Base-by-base conservation (phyloP, 495 filamentous ascomycete genomes). In the Talaromyces liani region DNA sequence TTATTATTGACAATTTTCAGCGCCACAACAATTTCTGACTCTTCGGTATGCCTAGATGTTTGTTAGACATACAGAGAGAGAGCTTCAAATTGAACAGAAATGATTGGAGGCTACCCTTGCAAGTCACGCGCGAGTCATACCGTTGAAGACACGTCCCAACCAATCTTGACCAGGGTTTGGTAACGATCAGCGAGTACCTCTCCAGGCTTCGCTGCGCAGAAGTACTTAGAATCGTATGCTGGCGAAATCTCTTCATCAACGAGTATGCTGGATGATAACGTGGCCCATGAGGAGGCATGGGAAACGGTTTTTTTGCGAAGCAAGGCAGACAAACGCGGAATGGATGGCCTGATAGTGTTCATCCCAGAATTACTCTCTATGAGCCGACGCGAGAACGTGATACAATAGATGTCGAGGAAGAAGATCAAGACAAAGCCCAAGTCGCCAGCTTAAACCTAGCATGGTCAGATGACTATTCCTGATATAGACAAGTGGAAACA, bases 61-160 rank as follows among this genome's bases (percentile, higher is more conserved):
- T 72, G 66, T 74, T 66, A 75, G 71, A 69, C 53, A 65, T 20
- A n/a, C n/a, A n/a, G n/a, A 27, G 27, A 67, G 63, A 53, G 29
- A 69, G 56, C 45, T 65, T 69, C 18, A 41, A 65, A 64, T 20
- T 59, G 57, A 57, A 63, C 54, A 68, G 60, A 65, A 64, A 62
- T 65, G 53, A 63, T 65, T 66, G 9, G 31, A 67, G 45, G 47
- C 25, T 61, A 61, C 58, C 36, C 6, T 25, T 73, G 54, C 2
- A 79, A 70, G 71, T 80, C 75, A n/a, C 67, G 71, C 24, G 71
- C 72, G 20, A 81, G 70, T 77, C 76, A 84, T 33, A 79, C 72
- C 6, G 80, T 83, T 9, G 80, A 82, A 54, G 58, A 68, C 10
- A 69, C 67, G 5, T 80, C 80, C 68, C 69, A 82, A 22, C 80